Conservation (phyloP, 2,329 filamentous ascomycete genomes). For the Pezicula carpinea region DNA sequence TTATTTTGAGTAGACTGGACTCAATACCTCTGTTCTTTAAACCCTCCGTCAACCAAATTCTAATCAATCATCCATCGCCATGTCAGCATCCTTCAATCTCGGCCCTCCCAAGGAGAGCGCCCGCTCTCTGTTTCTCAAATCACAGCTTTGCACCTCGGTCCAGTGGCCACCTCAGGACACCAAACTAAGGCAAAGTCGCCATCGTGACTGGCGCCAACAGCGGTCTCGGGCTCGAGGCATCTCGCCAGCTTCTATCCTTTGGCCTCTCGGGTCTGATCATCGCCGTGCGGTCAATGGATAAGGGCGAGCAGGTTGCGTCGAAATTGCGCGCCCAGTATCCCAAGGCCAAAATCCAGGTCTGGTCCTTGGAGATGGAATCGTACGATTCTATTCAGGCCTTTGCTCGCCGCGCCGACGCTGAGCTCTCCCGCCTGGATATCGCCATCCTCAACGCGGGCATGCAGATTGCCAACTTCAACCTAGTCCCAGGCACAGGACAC, state of each 20-base stretch:
- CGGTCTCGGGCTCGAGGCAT: slow-evolving; percentile 40
- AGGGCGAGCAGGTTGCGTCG: slow-evolving; percentile 36
- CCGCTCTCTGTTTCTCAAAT: neutral
- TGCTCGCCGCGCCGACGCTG: slow-evolving; percentile 26
- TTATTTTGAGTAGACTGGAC: no score
- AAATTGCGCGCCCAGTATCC: slow-evolving; percentile 27
- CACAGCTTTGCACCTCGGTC: neutral
- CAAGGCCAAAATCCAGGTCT: slow-evolving; percentile 38
- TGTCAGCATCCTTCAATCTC: no score
- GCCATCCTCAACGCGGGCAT: slow-evolving; percentile 38
- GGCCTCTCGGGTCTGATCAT: slow-evolving; percentile 39
- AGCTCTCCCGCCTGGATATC: slow-evolving; percentile 36
- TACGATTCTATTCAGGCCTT: slow-evolving; percentile 41
- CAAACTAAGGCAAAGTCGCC: slow-evolving; percentile 17
- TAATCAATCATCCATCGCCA: no score
- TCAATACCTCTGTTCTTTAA: no score
- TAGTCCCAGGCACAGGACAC: slow-evolving; percentile 28
- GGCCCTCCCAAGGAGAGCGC: neutral
- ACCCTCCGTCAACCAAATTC: no score
- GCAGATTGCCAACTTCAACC: neutral
- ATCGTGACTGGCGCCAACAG: slow-evolving; percentile 44
- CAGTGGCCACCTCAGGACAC: neutral
- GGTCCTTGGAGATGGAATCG: slow-evolving; percentile 41
- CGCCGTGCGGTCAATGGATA: slow-evolving; percentile 37
- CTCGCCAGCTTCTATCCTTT: slow-evolving; percentile 33